Evolutionary conservation across 2,329 filamentous ascomycete species (phyloP).

Genomic region (Balansia obtecta): DNA sequence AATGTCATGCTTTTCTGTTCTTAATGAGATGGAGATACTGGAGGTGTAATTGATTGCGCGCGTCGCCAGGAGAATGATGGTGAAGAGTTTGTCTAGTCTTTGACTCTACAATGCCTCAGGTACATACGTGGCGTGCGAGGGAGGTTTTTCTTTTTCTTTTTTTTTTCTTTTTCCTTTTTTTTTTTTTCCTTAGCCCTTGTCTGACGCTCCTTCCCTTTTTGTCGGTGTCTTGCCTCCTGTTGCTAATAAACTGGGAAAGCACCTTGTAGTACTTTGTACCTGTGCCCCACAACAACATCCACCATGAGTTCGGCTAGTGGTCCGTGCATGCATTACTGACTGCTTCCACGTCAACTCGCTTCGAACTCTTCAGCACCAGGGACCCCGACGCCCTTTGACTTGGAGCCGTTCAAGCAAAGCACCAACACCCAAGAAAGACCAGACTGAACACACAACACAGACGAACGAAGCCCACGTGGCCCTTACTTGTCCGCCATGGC

Average conservation of each 20-base stretch:
- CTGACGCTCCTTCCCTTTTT: no score
- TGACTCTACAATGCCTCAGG: no score
- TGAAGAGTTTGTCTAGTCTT: no score
- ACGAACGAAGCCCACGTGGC: no score
- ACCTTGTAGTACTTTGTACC: neutral
- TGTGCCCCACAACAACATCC: neutral
- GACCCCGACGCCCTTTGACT: neutral
- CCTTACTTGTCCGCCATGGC: neutral
- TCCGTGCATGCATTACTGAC: conserved; percentile 3
- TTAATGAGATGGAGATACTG: neutral
- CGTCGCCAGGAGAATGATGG: no score
- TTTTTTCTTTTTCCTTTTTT: no score
- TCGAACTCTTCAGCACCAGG: neutral
- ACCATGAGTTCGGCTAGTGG: neutral
- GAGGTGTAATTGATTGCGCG: no score
- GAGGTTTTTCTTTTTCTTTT: no score
- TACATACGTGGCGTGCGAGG: no score
- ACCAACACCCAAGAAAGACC: neutral
- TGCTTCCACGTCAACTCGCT: neutral
- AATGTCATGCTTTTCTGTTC: neutral
- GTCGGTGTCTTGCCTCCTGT: no score
- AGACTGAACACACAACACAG: neutral
- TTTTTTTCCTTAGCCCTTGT: no score
- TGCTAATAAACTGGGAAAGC: neutral
- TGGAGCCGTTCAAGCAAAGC: neutral